Conservation (phyloP, 805 yeast genomes). For the Ogataea methanolica region DNA sequence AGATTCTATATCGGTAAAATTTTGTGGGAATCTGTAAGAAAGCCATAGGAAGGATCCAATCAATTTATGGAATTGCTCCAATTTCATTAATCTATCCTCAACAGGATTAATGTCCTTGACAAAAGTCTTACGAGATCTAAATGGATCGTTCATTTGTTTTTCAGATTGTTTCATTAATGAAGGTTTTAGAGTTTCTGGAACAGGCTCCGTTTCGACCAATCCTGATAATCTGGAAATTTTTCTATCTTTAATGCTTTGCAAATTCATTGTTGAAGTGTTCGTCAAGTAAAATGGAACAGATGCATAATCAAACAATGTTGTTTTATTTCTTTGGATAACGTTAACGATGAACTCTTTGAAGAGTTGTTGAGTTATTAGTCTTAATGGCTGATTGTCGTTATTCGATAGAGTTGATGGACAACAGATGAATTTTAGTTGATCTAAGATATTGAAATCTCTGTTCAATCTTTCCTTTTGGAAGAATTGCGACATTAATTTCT, state of each 20-base stretch:
- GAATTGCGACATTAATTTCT: slow-evolving; percentile 21
- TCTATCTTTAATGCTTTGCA: slow-evolving; percentile 5
- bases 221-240: slow-evolving; percentile 5
- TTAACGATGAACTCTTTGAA: slow-evolving; percentile 45
- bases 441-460: slow-evolving; percentile 25
- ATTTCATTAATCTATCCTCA: slow-evolving; percentile 28
- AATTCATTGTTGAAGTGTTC: slow-evolving; percentile 11
- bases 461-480: slow-evolving; percentile 20
- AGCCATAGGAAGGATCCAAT: slow-evolving; percentile 79
- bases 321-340: slow-evolving; percentile 50
- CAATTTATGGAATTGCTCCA: slow-evolving; percentile 66
- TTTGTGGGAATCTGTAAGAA: slow-evolving; percentile 78
- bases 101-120: slow-evolving; percentile 21
- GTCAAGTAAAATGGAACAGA: slow-evolving; percentile 29
- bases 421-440: slow-evolving; percentile 35
- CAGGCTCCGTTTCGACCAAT: slow-evolving; percentile 24
- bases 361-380: slow-evolving; percentile 33
- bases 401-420: slow-evolving; percentile 25
- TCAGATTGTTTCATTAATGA: slow-evolving; percentile 7
- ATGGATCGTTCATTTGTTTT: slow-evolving; percentile 9
- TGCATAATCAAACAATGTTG: slow-evolving; percentile 48
- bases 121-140: slow-evolving; percentile 12
- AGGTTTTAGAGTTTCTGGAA: slow-evolving; percentile 20
- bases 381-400: slow-evolving; percentile 19
- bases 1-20: slow-evolving; percentile 70